Evolutionary conservation across 345 rosid species (phyloP).

Genomic region (Excoecaria cochinchinensis): DNA sequence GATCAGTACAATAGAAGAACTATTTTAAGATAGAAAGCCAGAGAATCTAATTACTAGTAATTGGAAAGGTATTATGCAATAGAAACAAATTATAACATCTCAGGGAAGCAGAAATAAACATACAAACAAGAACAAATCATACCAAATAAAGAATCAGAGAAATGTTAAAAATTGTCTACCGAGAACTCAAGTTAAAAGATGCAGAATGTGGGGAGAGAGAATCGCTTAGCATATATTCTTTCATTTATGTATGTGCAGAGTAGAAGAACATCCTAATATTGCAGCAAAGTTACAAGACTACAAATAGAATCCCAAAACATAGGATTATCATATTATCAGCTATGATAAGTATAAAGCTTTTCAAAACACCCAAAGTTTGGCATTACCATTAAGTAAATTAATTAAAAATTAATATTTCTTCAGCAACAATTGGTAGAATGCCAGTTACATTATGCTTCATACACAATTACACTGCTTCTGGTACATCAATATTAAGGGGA

Average conservation of each 20-base stretch:
- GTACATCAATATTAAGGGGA: background rate
- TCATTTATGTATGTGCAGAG: background rate
- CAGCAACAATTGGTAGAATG: background rate
- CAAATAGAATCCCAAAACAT: background rate
- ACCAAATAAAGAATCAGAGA: background rate
- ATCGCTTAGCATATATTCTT: background rate
- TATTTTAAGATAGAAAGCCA: background rate
- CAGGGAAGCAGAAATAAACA: slow-evolving; percentile 2
- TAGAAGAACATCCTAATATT: background rate
- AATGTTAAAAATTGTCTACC: background rate
- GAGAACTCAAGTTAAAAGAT: background rate
- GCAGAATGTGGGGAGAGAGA: background rate
- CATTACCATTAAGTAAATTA: background rate
- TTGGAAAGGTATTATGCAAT: background rate
- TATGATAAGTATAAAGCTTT: background rate
- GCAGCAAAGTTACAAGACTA: slow-evolving; percentile 5
- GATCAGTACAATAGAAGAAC: slow-evolving; percentile 3
- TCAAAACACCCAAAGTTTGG: background rate
- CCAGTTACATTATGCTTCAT: background rate
- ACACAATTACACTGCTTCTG: background rate
- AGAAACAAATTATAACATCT: background rate
- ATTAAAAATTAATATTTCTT: background rate
- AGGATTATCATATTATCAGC: background rate
- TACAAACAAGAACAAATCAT: background rate
- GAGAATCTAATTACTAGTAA: background rate